Evolutionary conservation across 345 rosid species (phyloP), one percentile per base, ranked within the genome.

Genomic region (Populus ilicifolia): DNA sequence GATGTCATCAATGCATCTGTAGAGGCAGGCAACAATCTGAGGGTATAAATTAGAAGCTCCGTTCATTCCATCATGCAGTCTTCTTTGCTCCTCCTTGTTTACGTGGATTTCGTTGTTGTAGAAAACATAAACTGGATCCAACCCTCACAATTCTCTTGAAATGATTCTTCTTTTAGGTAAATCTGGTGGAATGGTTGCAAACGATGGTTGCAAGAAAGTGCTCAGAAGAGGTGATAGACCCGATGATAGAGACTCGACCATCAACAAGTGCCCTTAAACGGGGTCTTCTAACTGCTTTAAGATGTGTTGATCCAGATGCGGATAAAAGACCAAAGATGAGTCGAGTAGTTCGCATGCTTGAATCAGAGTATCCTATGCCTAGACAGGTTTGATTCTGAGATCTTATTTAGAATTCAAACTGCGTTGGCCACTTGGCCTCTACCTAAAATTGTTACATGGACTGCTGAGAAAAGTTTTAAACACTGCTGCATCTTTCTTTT

Each of bases 311-410:
- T 88, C 98, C 97, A 56, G 99, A 95, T 83, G 83, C 93, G 50
- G 93, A 87, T 67, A 95, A 95, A 89, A 90, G 99, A 78, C 97
- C 98, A 29, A 95, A 88, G 87, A 95, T 95, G 99, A 91, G 97
- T 80, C 99, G 90, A 84, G 99, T 91, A 5, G 96, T 85, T 71
- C 91, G 98, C 66, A 95, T 95, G 99, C 93, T 95, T 56, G 98
- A 95, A 80, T 88, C 93, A 27, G 98, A 93, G 73, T 93, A 91
- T 85, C 97, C 93, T 71, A 73, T 94, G 72, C 89, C 92, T 46
- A 86, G 93, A 86, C 94, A 94, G 97, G 98, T 91, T 79, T 70
- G 89, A 76, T 75, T 71, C 81, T 71, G 20, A 74, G 46, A 62
- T 39, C 44, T 25, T 41, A 74, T 73, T 74, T 54, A 25, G 63